Conservation (phyloP, 2,329 filamentous ascomycete species). For the Venturia asperata region DNA sequence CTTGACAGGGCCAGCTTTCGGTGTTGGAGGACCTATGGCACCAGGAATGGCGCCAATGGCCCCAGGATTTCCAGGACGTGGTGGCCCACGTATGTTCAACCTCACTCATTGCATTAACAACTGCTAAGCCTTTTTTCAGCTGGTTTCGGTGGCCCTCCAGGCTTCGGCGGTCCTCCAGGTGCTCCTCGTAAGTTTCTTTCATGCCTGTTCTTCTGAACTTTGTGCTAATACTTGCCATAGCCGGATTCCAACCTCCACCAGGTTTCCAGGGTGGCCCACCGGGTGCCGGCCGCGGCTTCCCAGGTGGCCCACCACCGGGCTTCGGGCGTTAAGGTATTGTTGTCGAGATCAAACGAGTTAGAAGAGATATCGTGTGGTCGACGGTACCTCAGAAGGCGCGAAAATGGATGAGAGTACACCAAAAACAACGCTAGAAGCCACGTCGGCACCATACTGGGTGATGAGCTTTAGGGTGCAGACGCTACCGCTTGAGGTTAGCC, state of each 20-base stretch:
- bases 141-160: conserved; percentile 25
- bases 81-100: conserved; percentile 25
- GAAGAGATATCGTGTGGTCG: not conserved
- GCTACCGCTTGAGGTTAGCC: not conserved
- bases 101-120: conserved; percentile 14
- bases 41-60: conserved; percentile 32
- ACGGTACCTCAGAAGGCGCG: not conserved
- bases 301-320: conserved; percentile 19
- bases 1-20: conserved; percentile 80
- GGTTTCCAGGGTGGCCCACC: conserved; percentile 18
- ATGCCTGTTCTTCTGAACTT: conserved; percentile 21
- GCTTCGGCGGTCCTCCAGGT: conserved; percentile 36
- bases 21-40: conserved; percentile 63
- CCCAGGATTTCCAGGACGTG: conserved; percentile 25
- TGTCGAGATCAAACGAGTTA: not conserved
- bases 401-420: not conserved
- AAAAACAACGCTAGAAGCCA: not conserved
- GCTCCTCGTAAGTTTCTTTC: conserved; percentile 44
- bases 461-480: not conserved
- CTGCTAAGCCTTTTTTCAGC: conserved; percentile 23
- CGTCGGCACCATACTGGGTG: not conserved
- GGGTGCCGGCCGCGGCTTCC: conserved; percentile 22
- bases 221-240: conserved; percentile 47
- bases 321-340: not conserved
- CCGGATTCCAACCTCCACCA: conserved; percentile 60